A percentile compares a stretch with the other conserved stretches of the same genome.
These are phyloP conservation scores for Diplodia mutila DNA, from an alignment of 2,329 filamentous ascomycete species.

Conservation along the genomic window DNA sequence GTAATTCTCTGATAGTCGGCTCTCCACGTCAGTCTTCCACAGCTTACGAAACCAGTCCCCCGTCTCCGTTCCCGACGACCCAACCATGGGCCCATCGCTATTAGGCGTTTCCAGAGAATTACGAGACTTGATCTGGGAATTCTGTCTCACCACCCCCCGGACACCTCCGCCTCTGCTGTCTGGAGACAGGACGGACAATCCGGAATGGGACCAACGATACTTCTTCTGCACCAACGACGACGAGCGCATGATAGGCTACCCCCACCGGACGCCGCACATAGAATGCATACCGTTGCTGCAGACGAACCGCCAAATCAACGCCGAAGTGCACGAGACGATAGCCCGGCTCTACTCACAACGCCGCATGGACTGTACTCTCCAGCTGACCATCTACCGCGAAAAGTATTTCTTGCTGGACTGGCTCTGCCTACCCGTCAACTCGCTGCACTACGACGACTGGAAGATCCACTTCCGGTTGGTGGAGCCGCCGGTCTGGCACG, in stretches of 20 bases:
- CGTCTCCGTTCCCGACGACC: background rate
- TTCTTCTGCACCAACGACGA: conserved; percentile 12
- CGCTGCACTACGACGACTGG: conserved; percentile 12
- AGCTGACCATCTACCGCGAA: background rate
- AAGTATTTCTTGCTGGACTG: conserved; percentile 21
- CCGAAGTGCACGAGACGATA: conserved; percentile 17
- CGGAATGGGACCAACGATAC: conserved; percentile 1
- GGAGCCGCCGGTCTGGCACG: conserved; percentile 3
- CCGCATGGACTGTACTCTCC: conserved; percentile 1
- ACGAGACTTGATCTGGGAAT: conserved; percentile 20
- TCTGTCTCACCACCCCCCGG: conserved; percentile 2
- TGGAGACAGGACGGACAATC: background rate
- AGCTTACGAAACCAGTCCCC: background rate
- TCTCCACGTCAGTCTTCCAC: background rate
- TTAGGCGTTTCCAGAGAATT: conserved; percentile 17
- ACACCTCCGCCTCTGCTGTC: background rate
- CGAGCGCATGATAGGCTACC: conserved; percentile 5
- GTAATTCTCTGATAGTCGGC: background rate
- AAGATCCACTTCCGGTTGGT: background rate
- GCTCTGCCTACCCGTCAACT: conserved; percentile 18
- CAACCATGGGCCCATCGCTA: conserved; percentile 2
- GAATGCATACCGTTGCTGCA: background rate
- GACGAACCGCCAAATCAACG: conserved; percentile 8
- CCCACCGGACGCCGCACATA: background rate
- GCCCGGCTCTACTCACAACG: conserved; percentile 11